Evolutionary conservation across 2,329 filamentous ascomycete genomes (phyloP), one percentile per base, ranked within the genome.

Genomic region (Xylaria sp.): DNA sequence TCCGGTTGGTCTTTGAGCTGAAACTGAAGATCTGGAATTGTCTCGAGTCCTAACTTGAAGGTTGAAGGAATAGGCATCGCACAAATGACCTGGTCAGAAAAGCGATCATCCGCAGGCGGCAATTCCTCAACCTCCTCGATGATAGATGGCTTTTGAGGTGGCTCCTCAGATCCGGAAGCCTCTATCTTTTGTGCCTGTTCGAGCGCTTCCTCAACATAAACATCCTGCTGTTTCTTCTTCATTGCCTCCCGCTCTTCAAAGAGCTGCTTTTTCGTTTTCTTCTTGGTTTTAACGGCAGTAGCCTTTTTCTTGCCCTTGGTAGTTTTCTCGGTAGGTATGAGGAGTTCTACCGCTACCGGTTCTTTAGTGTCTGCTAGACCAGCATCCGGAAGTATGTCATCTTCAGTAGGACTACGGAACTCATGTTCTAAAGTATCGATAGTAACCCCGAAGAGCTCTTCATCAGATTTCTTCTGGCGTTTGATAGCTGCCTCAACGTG

Each of bases 401-500:
- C 86, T 59, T 86, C 83, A 14, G 86, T 82, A 27, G 82, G 78
- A 30, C 82, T 79, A 17, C 83, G 81, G 60, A 85, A 81, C 36
- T 85, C 84, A 34, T 82, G 80, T 62, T 86, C 85, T 24, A 88
- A 82, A 64, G 82, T 84, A 59, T 85, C 83, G 24, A 88, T 83
- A 39, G 85, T 87, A 53, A 92, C 83, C 14, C 88, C 89, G 76
- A 94, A 94, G 4, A 95, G 84, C 73, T 93, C 92, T 74, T 95
- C 92, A 66, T 94, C 92, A 0, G 85, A 85, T 77, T 93, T 93
- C 82, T 94, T 95, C 74, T 91, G 92, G 57, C 93, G 89, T 79
- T 97, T 96, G 59, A 92, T 88, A 55, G 90, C 87, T 63, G 87
- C 86, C 66, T 92, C 88, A 21, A 92, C 86, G 45, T 90, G 89